Conservation (phyloP, 768 basidiomycete species). For the Mycena maculata region DNA sequence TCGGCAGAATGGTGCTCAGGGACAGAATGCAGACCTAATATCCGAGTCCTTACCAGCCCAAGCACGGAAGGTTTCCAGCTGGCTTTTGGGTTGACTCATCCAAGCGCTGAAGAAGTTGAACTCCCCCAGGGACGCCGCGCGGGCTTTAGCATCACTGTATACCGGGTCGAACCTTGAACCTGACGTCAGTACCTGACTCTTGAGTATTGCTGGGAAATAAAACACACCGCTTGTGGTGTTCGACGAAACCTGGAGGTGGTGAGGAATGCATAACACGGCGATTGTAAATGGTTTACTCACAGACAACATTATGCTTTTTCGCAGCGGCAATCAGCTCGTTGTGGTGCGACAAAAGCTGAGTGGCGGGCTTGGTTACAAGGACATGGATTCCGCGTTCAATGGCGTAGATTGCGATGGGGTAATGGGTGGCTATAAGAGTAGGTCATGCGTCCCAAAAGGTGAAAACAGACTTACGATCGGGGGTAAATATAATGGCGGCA, state of each 20-base stretch:
- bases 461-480: slow-evolving; percentile 72
- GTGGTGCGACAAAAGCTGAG: slow-evolving; percentile 87
- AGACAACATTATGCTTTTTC: slow-evolving; percentile 81
- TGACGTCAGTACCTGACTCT: background rate
- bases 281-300: slow-evolving; percentile 42
- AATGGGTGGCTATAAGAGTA: slow-evolving; percentile 71
- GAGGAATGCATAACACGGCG: background rate
- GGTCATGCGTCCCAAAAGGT: background rate
- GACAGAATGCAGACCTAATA: slow-evolving; percentile 67
- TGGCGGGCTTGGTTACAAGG: slow-evolving; percentile 93
- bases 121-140: slow-evolving; percentile 81
- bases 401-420: slow-evolving; percentile 86
- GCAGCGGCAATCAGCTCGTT: slow-evolving; percentile 81
- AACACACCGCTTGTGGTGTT: slow-evolving; percentile 87
- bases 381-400: slow-evolving; percentile 89
- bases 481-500: slow-evolving; percentile 94
- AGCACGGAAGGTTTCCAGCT: slow-evolving; percentile 92
- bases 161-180: slow-evolving; percentile 81
- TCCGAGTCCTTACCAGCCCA: slow-evolving; percentile 97
- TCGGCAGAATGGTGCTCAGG: background rate
- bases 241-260: slow-evolving; percentile 69
- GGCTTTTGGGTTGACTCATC: slow-evolving; percentile 98
- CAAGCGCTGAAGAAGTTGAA: slow-evolving; percentile 97
- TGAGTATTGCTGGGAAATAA: background rate
- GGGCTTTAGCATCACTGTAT: slow-evolving; percentile 89